Conservation (phyloP, 2,329 filamentous ascomycete genomes). For the Raffaelea deltoideospora region DNA sequence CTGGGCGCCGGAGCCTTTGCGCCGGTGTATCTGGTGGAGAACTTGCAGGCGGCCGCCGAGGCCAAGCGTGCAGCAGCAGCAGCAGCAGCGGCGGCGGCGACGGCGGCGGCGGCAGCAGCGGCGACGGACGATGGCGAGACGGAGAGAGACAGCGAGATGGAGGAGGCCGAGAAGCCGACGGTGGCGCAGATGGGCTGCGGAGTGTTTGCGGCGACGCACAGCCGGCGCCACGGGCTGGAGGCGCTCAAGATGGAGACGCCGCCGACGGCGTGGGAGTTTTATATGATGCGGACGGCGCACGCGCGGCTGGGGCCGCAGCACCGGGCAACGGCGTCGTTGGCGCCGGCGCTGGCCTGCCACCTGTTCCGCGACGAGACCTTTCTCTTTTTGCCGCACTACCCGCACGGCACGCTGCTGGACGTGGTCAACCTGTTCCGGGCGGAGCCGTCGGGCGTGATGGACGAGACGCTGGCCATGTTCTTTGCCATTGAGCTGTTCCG, state of each 20-base stretch:
- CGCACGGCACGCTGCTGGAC: slow-evolving; percentile 87
- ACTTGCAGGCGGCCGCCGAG: slow-evolving; percentile 34
- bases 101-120: slow-evolving; percentile 31
- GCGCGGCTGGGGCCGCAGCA: slow-evolving; percentile 55
- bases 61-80: no score
- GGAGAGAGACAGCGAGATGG: slow-evolving; percentile 24
- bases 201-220: slow-evolving; percentile 35
- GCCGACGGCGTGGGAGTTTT: slow-evolving; percentile 85
- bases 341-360: slow-evolving; percentile 79
- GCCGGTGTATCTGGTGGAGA: slow-evolving; percentile 83
- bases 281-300: slow-evolving; percentile 78
- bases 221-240: slow-evolving; percentile 47
- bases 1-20: slow-evolving; percentile 90
- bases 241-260: slow-evolving; percentile 92
- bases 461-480: slow-evolving; percentile 88
- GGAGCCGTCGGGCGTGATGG: slow-evolving; percentile 62
- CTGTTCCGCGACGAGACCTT: slow-evolving; percentile 84
- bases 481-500: slow-evolving; percentile 84
- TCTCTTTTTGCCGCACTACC: slow-evolving; percentile 71
- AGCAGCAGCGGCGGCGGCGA: slow-evolving; percentile 20
- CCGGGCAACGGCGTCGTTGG: slow-evolving; percentile 61
- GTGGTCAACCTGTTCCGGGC: slow-evolving; percentile 74
- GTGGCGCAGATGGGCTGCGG: slow-evolving; percentile 42
- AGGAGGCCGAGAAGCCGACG: slow-evolving; percentile 21
- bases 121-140: slow-evolving; percentile 18